Conservation (phyloP, 768 basidiomycete species). For the Lentinula lateritia region DNA sequence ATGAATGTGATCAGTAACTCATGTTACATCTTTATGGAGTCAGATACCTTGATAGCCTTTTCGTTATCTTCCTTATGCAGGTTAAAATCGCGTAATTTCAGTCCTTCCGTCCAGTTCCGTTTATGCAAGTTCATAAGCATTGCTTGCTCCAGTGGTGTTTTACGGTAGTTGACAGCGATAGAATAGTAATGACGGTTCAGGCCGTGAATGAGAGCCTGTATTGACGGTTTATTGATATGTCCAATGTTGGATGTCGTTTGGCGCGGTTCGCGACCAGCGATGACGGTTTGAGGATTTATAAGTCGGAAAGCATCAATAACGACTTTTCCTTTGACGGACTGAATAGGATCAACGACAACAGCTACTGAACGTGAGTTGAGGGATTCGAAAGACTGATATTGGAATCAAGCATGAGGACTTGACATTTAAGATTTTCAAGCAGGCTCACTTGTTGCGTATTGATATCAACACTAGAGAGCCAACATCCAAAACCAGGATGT, state of each 20-base stretch:
- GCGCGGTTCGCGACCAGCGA: constrained; percentile 89
- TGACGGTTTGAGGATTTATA: constrained; percentile 86
- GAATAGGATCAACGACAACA: constrained; percentile 97
- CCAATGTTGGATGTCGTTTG: constrained; percentile 99
- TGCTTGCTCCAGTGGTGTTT: constrained; percentile 95
- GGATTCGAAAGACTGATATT: constrained; percentile 87
- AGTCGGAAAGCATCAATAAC: constrained; percentile 99
- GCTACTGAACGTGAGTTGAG: constrained; percentile 92
- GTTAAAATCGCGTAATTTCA: constrained; percentile 88
- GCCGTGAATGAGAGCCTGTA: constrained; percentile 96
- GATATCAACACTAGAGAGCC: constrained; percentile 98
- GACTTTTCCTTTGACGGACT: constrained; percentile 97
- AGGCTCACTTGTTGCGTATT: constrained; percentile 89
- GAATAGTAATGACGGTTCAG: constrained; percentile 98
- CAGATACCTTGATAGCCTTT: constrained; percentile 81
- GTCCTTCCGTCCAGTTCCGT: constrained; percentile 96
- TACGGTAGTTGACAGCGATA: constrained; percentile 95
- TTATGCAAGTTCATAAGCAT: constrained; percentile 99
- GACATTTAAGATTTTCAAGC: constrained; percentile 11
- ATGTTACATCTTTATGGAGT: constrained; percentile 9
- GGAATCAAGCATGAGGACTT: background rate
- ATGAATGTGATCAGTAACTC: constrained; percentile 12
- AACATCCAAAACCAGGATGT: constrained; percentile 99
- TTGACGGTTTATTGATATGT: constrained; percentile 98
- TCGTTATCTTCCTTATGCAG: constrained; percentile 86